Percentiles rank a stretch among this genome's conserved stretches.
These are phyloP conservation scores for Dendrobium chrysotoxum DNA, from an alignment of 106 monocot species.

Conservation along the genomic window DNA sequence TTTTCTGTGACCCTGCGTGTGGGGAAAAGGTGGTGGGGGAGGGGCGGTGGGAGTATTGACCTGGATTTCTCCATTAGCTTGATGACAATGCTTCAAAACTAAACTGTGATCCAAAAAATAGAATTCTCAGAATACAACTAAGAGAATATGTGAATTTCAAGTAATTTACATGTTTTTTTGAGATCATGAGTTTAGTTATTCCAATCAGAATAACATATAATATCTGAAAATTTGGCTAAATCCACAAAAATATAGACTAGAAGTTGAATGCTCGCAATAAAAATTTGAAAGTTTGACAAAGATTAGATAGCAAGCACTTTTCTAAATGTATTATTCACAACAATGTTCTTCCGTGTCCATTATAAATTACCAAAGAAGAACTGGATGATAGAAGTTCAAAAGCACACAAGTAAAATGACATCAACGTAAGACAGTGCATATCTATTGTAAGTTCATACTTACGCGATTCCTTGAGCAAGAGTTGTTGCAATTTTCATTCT, in stretches of 20 bases:
- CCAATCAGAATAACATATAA: neutral
- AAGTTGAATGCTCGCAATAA: neutral
- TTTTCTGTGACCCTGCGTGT: no score
- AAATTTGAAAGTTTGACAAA: neutral
- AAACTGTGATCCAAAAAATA: no score
- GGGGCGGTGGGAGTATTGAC: no score
- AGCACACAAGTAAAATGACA: neutral
- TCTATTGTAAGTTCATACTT: constrained; percentile 24
- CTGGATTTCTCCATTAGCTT: no score
- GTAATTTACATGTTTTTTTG: no score
- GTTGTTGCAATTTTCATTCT: constrained; percentile 94
- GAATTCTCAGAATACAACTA: no score
- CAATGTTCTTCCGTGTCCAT: neutral
- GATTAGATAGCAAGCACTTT: neutral
- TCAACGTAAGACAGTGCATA: neutral
- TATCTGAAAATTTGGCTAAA: neutral
- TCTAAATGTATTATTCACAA: neutral
- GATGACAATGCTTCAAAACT: no score
- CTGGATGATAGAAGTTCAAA: neutral
- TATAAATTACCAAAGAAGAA: neutral
- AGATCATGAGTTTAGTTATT: neutral
- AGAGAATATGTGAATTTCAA: no score
- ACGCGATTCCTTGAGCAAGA: constrained; percentile 99
- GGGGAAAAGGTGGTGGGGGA: no score
- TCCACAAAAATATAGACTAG: neutral